phyloP scores from a whole-genome alignment of 352 stramenopile genomes.

The Phytophthora capsici region DNA sequence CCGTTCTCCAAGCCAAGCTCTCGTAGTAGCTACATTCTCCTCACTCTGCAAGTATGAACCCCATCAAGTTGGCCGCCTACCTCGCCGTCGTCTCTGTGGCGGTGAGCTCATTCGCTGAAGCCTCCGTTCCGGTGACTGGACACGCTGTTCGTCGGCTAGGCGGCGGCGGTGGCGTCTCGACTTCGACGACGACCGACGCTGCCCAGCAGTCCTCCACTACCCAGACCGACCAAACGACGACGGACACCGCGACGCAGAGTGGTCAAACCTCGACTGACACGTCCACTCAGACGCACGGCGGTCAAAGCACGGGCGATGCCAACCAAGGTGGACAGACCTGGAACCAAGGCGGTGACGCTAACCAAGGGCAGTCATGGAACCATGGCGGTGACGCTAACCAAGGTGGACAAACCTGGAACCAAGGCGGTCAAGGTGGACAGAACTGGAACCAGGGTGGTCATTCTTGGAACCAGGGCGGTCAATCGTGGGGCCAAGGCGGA shows the following conservation, averaged over 20 bases:
- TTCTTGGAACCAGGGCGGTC: constrained; percentile 10
- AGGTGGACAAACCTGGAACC: constrained; percentile 14
- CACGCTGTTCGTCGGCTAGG: constrained; percentile 28
- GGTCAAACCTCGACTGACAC: constrained; percentile 14
- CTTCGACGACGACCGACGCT: constrained; percentile 13
- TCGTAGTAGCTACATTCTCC: constrained; percentile 10
- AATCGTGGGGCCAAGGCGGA: too few species aligned
- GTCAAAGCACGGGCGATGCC: constrained; percentile 1
- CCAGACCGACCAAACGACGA: constrained; percentile 13
- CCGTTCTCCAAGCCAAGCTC: constrained; percentile 19
- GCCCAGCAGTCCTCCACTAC: constrained; percentile 20
- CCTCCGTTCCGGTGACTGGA: constrained; percentile 16
- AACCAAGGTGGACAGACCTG: constrained; percentile 16
- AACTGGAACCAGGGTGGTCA: neutral
- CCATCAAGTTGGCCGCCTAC: constrained; percentile 36
- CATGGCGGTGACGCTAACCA: constrained; percentile 7
- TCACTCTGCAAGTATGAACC: constrained; percentile 31
- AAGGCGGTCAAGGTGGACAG: neutral
- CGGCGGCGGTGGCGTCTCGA: constrained; percentile 29
- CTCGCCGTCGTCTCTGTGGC: constrained; percentile 31
- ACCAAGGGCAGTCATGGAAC: neutral
- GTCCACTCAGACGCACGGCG: neutral
- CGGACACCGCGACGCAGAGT: constrained; percentile 7
- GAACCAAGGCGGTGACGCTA: constrained; percentile 2
- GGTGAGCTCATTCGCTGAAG: constrained; percentile 25